phyloP scores from a whole-genome alignment of 2,329 filamentous ascomycete species.

The Volutella citrinella region DNA sequence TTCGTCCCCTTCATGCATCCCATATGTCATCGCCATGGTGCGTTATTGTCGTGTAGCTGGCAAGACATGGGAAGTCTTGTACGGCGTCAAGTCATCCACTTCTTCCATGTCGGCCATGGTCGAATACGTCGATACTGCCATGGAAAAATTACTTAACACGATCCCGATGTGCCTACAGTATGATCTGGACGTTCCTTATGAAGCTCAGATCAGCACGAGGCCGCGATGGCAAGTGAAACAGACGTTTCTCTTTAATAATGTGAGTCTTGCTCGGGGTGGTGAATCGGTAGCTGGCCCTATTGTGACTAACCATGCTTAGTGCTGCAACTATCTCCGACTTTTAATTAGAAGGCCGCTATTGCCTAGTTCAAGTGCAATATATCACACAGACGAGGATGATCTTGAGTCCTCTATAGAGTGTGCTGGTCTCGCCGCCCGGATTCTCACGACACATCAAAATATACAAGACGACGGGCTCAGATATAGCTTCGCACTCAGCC shows the following conservation, averaged over 20 bases:
- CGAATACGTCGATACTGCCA: constrained; percentile 11
- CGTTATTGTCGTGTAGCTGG: constrained; percentile 14
- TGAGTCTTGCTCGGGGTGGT: constrained; percentile 1
- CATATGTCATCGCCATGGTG: constrained; percentile 13
- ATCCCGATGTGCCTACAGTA: constrained; percentile 5
- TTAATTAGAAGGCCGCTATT: constrained; percentile 13
- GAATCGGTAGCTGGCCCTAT: not conserved
- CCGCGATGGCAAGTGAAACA: constrained; percentile 14
- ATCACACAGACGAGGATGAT: constrained; percentile 11
- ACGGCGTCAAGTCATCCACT: constrained; percentile 10
- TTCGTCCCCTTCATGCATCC: constrained; percentile 5
- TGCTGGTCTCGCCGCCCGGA: constrained; percentile 12
- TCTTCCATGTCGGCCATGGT: constrained; percentile 10
- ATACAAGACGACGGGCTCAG: constrained; percentile 13
- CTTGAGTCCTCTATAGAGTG: constrained; percentile 11
- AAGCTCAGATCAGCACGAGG: constrained; percentile 10
- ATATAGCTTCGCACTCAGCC: constrained; percentile 15
- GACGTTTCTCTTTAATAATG: constrained; percentile 8
- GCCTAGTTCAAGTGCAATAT: not conserved
- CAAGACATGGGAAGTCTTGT: constrained; percentile 16
- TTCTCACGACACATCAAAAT: constrained; percentile 11
- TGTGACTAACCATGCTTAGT: constrained; percentile 2
- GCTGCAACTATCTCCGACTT: constrained; percentile 15
- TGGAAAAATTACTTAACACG: constrained; percentile 10
- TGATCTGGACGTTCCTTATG: constrained; percentile 4